Evolutionary conservation across 805 yeast genomes (phyloP).

Genomic region (Hanseniaspora opuntiae): DNA sequence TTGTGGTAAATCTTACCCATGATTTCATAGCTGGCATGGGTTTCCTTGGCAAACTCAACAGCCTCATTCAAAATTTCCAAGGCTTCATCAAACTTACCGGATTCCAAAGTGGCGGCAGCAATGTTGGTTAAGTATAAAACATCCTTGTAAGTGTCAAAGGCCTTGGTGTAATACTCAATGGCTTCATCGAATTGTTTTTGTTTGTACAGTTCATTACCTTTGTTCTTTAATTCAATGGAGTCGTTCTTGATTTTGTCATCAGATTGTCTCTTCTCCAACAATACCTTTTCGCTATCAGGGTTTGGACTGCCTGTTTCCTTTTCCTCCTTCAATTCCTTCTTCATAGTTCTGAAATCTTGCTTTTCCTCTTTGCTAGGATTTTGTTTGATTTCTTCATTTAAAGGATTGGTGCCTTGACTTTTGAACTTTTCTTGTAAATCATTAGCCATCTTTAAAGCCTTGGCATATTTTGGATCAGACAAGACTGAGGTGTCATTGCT

Average conservation of each 20-base stretch:
- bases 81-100: conserved; percentile 79
- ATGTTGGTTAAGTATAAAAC: conserved; percentile 90
- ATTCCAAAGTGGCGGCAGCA: conserved; percentile 95
- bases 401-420: conserved; percentile 39
- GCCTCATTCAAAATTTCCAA: conserved; percentile 71
- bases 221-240: conserved; percentile 63
- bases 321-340: conserved; percentile 21
- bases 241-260: conserved; percentile 29
- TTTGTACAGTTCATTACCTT: conserved; percentile 80
- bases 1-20: conserved; percentile 90
- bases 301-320: not conserved
- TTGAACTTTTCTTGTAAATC: not conserved
- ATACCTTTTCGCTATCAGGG: conserved; percentile 16
- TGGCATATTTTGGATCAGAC: conserved; percentile 4
- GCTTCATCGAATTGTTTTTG: conserved; percentile 85
- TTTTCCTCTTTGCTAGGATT: conserved; percentile 21
- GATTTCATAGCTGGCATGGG: conserved; percentile 80
- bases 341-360: conserved; percentile 8
- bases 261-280: conserved; percentile 16
- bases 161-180: conserved; percentile 68
- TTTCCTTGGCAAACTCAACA: conserved; percentile 75
- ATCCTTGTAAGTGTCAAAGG: conserved; percentile 70
- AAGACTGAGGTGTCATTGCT: not conserved
- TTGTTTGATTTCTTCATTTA: conserved; percentile 22
- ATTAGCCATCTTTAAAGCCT: not conserved